phyloP scores from a whole-genome alignment of 257 asterid species.

The Solanum piurae region DNA sequence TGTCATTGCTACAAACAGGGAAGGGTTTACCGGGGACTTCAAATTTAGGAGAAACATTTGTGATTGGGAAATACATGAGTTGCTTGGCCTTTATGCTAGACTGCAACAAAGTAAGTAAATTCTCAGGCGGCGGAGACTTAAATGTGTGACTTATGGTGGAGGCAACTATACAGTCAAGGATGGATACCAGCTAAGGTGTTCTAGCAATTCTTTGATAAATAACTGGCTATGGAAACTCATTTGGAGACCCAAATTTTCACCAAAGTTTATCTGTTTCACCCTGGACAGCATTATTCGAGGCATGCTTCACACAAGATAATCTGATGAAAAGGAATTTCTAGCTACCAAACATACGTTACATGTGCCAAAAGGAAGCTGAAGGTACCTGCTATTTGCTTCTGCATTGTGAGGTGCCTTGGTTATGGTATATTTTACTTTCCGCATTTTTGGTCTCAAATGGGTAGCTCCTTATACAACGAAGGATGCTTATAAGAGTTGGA shows the following conservation, averaged over 20 bases:
- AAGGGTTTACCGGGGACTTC: background rate
- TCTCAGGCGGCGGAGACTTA: background rate
- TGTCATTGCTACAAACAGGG: background rate
- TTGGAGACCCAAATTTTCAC: background rate
- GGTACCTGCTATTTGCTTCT: background rate
- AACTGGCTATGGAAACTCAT: background rate
- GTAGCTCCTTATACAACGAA: background rate
- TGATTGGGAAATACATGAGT: background rate
- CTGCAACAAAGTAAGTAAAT: background rate
- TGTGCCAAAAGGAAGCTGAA: background rate
- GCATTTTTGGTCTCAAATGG: background rate
- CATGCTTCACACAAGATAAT: background rate
- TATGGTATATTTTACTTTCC: background rate
- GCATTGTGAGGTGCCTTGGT: background rate
- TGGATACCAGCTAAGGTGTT: background rate
- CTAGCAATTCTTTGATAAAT: background rate
- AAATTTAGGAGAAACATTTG: background rate
- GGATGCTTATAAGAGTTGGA: background rate
- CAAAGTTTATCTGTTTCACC: background rate
- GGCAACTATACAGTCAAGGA: background rate
- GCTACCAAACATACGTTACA: background rate
- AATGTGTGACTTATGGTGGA: background rate
- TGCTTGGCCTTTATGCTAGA: background rate
- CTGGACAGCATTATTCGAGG: background rate
- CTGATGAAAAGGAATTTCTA: background rate